Evolutionary conservation across 2,329 filamentous ascomycete species (phyloP), one percentile per base, ranked within the genome.

Genomic region (Penicillium sp.): DNA sequence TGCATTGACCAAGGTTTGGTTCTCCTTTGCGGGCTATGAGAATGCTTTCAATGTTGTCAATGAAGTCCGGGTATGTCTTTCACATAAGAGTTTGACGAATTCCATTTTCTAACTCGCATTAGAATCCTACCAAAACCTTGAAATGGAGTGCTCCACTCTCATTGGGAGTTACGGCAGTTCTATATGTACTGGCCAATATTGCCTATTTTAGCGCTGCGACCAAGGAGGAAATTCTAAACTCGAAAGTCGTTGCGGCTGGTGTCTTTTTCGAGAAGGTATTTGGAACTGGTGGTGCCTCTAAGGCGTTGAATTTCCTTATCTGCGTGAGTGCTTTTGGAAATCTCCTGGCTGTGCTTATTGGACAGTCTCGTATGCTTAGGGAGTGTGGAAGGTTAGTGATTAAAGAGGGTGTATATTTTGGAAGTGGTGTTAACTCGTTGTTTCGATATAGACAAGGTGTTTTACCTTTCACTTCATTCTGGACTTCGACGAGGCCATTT

Each of bases 31-130:
- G 0, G 85, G 85, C 1, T 87, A 81, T 59, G 73, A 78, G 12
- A 87, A 87, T 61, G 82, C 83, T 0, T 87, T 87, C 71, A 85
- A 85, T 59, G 78, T 87, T 4, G 82, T 83, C 56, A 86, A 86
- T 52, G 85, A 87, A 69, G 81, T 86, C 61, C 81, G 80, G 68
- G 78, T 78, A 42, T 59, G 36, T 45, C 6, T 9, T 27, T 17
- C 10, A 6, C 10, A 19, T 60, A 0, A 10, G 3, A 12, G 1
- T 15, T 33, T 8, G 3, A 23, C 2, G 0, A 17, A n/a, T n/a
- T n/a, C 1, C 31, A 1, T 17, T 8, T 3, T 4, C 17, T 38
- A 35, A 36, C 5, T 17, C 0, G 7, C 6, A 12, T 33, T 31
- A 84, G 77, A 82, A 86, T 59, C 85, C 85, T 0, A 77, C 87